Evolutionary conservation across 176 grass and related monocot species (phyloP), one percentile per base, ranked within the genome.

Genomic region (Elymus sibiricus): DNA sequence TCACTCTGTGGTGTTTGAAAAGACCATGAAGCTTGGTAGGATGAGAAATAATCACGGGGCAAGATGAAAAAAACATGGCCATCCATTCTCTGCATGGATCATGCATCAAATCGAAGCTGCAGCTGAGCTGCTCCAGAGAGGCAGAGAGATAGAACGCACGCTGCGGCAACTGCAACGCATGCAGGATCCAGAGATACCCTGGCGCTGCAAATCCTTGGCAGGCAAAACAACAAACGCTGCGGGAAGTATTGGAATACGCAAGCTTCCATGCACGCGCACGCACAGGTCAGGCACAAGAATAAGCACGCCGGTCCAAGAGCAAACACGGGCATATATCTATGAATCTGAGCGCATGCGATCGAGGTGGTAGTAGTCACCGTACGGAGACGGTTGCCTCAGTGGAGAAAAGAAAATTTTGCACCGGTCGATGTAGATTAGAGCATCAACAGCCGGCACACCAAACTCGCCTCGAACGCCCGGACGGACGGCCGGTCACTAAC

Each of bases 221-320:
- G 22, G 22, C 73, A 77, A 39, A 38, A 62, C 60, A 67, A 28
- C 61, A 21, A 17, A 46, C 70, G 11, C 28, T 27, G 42, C 62
- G 24, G 46, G 14, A 27, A 38, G n/a, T 22, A 77, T 28, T 28
- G 78, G 24, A 78, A 77, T 40, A 85, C 74, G 24, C 70, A 27
- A 21, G 15, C 73, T 73, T 68, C 49, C 62, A 69, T 24, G 71
- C 71, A 51, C 34, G 70, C 39, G 70, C n/a, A 4, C 3, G 10
- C 11, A 71, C 19, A 58, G 19, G 35, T 37, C n/a, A 25, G 69
- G 69, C 69, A 42, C 4, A 44, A 46, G 68, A 80, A 74, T 58
- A 85, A 59, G 68, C 87, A 40, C 67, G 13, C 76, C 16, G 44
- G 76, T 85, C 87, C 68, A 51, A 32, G 81, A 46, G 24, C 31